Conservation (phyloP, 2,329 filamentous ascomycete genomes). For the Ceratocystis papillata region DNA sequence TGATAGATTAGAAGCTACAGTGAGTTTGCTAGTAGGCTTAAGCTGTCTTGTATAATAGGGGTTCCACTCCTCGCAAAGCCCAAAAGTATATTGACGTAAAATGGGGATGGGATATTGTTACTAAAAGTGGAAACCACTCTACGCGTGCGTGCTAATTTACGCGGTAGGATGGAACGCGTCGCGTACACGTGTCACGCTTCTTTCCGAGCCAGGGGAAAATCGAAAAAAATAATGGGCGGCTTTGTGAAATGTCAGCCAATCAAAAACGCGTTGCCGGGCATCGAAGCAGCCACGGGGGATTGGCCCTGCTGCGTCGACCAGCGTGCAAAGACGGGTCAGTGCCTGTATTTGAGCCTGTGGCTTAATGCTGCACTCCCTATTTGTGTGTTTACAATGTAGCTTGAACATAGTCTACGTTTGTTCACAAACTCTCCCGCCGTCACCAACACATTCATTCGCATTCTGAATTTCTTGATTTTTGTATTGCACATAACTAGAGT, state of each 20-base stretch:
- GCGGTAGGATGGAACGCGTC: background rate
- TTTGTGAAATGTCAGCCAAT: background rate
- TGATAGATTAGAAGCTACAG: too few species aligned
- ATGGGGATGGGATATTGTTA: too few species aligned
- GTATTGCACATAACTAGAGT: background rate
- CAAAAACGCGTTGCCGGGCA: constrained; percentile 19
- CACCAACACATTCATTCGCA: constrained; percentile 4
- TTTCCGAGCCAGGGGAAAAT: background rate
- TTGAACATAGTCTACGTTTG: background rate
- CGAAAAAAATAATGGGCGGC: background rate
- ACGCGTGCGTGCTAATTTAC: constrained; percentile 10
- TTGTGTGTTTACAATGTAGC: background rate
- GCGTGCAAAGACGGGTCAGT: background rate
- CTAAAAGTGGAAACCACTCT: constrained; percentile 12
- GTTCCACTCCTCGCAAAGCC: background rate
- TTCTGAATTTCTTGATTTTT: background rate
- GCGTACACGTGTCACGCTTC: constrained; percentile 4
- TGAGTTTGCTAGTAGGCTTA: background rate
- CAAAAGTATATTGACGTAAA: background rate
- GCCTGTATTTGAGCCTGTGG: background rate
- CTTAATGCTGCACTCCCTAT: background rate
- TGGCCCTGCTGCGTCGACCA: background rate
- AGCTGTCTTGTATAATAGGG: background rate
- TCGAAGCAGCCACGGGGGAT: background rate
- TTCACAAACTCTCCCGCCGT: background rate